Evolutionary conservation across 371 early-diverging fungal species (phyloP).

Genomic region (Mucor ambiguus): DNA sequence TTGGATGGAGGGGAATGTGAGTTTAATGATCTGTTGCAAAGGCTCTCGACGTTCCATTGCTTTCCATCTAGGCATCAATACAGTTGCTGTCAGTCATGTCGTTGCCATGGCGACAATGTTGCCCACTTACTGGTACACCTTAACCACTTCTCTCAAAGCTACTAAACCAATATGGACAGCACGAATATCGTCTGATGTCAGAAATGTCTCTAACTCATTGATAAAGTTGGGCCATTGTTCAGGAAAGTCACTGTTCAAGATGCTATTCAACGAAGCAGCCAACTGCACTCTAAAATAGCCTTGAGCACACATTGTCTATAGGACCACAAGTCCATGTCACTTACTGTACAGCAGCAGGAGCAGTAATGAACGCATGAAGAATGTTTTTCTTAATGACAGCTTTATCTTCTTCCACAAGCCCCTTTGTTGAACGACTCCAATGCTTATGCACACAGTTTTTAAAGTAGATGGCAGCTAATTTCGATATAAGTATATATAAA

Average conservation of each 20-base stretch:
- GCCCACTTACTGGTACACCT: constrained; percentile 73
- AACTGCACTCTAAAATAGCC: constrained; percentile 69
- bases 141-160: constrained; percentile 78
- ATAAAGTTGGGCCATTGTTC: constrained; percentile 84
- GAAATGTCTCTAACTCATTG: constrained; percentile 56
- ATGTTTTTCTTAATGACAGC: constrained; percentile 70
- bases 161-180: constrained; percentile 75
- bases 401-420: constrained; percentile 65
- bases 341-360: constrained; percentile 74
- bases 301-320: not conserved
- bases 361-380: constrained; percentile 68
- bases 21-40: constrained; percentile 67
- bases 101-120: no score
- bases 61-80: constrained; percentile 49
- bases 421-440: constrained; percentile 67
- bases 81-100: no score
- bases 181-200: constrained; percentile 68
- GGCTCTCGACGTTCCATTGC: constrained; percentile 58
- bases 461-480: constrained; percentile 88
- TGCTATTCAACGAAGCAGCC: constrained; percentile 66
- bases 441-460: constrained; percentile 82
- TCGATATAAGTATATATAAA: not conserved
- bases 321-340: not conserved
- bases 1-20: constrained; percentile 75
- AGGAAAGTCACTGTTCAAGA: constrained; percentile 76